Conservation (phyloP, 2,329 filamentous ascomycete genomes). For the Peltaster fructicola region DNA sequence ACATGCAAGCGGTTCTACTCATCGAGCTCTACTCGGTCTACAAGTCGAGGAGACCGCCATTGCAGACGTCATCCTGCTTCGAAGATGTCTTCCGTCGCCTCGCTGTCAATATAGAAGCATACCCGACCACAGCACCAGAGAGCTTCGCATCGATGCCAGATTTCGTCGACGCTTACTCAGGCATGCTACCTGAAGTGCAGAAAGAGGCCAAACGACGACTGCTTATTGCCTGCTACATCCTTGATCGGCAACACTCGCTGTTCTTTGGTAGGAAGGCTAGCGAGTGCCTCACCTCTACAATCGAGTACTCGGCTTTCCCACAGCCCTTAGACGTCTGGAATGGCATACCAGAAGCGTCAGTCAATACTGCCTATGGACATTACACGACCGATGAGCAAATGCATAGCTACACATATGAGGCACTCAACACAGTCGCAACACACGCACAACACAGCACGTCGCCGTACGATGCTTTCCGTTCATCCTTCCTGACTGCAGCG, state of each 20-base stretch:
- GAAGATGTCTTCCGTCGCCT: constrained; percentile 18
- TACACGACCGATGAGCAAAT: no score
- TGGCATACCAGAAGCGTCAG: no score
- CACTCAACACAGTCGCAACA: constrained; percentile 4
- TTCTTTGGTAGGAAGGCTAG: constrained; percentile 11
- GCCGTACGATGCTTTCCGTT: constrained; percentile 18
- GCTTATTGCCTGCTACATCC: constrained; percentile 24
- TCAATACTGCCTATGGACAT: no score
- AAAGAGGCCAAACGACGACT: constrained; percentile 18
- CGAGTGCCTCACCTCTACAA: constrained; percentile 19
- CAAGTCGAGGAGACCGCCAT: constrained; percentile 22
- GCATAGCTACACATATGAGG: constrained; percentile 7
- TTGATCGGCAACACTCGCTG: constrained; percentile 23
- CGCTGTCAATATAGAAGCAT: constrained; percentile 2
- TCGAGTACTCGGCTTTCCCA: no score
- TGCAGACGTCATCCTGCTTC: constrained; percentile 21
- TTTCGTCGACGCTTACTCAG: background rate
- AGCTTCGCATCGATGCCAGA: constrained; percentile 1
- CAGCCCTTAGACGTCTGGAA: constrained; percentile 19
- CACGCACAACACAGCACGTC: constrained; percentile 2
- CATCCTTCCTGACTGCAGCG: constrained; percentile 19
- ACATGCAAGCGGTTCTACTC: constrained; percentile 28
- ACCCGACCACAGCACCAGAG: background rate
- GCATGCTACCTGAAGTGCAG: constrained; percentile 1
- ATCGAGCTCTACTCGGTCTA: constrained; percentile 26